Conservation (phyloP, 2,329 filamentous ascomycete species). For the Colletotrichum scovillei region DNA sequence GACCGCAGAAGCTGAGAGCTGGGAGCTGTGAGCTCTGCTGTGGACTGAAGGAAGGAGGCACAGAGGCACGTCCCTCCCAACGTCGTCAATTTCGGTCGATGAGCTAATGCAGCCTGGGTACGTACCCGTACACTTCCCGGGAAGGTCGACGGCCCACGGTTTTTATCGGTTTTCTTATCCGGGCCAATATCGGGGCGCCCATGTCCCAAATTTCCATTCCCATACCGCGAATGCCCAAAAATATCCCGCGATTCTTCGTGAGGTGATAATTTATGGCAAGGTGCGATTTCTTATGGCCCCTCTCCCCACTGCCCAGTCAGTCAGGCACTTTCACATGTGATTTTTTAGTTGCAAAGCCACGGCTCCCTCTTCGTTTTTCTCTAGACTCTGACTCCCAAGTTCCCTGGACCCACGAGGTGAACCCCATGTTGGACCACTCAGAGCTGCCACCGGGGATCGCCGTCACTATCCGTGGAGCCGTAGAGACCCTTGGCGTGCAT, state of each 20-base stretch:
- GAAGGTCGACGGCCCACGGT: slow-evolving; percentile 9
- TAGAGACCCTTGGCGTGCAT: slow-evolving; percentile 22
- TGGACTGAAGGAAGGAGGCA: too few relatives aligned
- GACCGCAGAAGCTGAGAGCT: neutral
- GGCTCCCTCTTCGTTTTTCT: slow-evolving; percentile 29
- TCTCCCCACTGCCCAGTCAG: neutral
- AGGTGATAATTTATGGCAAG: slow-evolving; percentile 24
- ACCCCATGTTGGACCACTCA: slow-evolving; percentile 25
- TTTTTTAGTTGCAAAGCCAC: slow-evolving; percentile 34
- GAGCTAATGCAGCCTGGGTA: neutral
- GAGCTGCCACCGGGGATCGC: slow-evolving; percentile 22
- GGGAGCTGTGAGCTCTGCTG: too few relatives aligned
- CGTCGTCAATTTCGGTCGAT: neutral
- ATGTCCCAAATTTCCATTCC: neutral
- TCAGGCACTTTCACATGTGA: slow-evolving; percentile 32
- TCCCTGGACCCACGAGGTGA: slow-evolving; percentile 22
- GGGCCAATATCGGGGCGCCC: slow-evolving; percentile 18
- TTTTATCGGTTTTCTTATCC: slow-evolving; percentile 23
- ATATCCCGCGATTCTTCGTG: neutral
- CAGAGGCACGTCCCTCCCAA: neutral
- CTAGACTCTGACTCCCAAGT: slow-evolving; percentile 8
- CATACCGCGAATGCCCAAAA: neutral
- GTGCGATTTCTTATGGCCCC: neutral
- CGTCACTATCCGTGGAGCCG: slow-evolving; percentile 29
- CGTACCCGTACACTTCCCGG: neutral